phyloP scores from a whole-genome alignment of 345 rosid genomes.

The Laguncularia racemosa region DNA sequence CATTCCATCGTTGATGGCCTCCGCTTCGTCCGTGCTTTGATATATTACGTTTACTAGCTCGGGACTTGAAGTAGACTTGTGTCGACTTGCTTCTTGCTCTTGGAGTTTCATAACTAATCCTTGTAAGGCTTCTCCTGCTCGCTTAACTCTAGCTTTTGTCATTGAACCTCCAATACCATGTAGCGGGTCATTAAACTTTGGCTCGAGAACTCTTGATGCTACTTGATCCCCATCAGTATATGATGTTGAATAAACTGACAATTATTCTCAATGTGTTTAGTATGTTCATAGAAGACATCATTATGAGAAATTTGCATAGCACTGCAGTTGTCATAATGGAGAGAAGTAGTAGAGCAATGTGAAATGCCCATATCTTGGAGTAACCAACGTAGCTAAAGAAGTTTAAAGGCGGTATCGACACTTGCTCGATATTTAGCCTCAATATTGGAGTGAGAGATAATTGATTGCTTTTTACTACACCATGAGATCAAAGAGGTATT shows the following conservation, averaged over 20 bases:
- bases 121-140: too few relatives aligned
- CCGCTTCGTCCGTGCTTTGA: too few relatives aligned
- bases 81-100: too few relatives aligned
- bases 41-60: too few relatives aligned
- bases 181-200: too few relatives aligned
- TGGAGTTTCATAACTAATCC: too few relatives aligned
- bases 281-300: neutral
- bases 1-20: too few relatives aligned
- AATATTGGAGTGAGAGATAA: neutral
- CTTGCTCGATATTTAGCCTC: neutral
- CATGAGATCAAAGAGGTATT: neutral
- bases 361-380: neutral
- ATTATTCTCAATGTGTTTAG: slow-evolving; percentile 4
- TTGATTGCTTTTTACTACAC: neutral
- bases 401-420: neutral
- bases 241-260: neutral
- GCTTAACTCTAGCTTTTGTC: too few relatives aligned
- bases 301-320: neutral
- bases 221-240: neutral
- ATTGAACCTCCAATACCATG: too few relatives aligned
- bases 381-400: neutral
- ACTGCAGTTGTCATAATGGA: neutral
- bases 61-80: too few relatives aligned
- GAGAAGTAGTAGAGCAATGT: neutral
- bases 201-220: too few relatives aligned